These are phyloP conservation scores for Cyathus striatus DNA, from an alignment of 768 basidiomycete genomes.

Conservation along the genomic window DNA sequence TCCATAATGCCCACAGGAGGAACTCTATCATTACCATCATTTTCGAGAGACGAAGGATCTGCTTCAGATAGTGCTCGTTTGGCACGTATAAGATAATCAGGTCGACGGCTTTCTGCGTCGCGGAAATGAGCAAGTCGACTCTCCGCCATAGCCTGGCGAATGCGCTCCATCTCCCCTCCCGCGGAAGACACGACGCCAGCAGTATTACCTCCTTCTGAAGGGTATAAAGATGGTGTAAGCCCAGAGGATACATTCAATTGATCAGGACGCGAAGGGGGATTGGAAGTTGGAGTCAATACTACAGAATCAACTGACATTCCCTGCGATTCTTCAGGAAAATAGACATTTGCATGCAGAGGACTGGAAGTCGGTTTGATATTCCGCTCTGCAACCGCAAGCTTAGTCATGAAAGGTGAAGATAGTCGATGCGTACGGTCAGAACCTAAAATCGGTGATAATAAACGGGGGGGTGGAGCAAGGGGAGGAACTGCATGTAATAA, in stretches of 20 bases:
- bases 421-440: constrained; percentile 24
- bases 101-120: constrained; percentile 58
- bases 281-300: constrained; percentile 17
- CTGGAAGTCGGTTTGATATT: constrained; percentile 10
- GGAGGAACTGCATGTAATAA: constrained; percentile 6
- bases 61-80: constrained; percentile 42
- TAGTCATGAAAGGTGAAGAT: constrained; percentile 44
- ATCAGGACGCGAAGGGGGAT: constrained; percentile 8
- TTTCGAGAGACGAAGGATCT: constrained; percentile 28
- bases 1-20: constrained; percentile 56
- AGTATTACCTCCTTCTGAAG: too few relatives aligned
- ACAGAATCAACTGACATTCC: constrained; percentile 19
- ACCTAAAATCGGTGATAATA: constrained; percentile 24
- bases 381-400: constrained; percentile 23
- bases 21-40: constrained; percentile 25
- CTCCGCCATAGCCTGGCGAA: constrained; percentile 48
- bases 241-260: constrained; percentile 8
- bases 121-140: constrained; percentile 42
- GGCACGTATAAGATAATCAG: constrained; percentile 65
- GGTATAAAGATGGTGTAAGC: constrained; percentile 14
- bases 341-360: constrained; percentile 9
- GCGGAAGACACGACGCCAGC: constrained; percentile 13
- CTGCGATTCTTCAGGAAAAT: constrained; percentile 7
- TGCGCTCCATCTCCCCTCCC: constrained; percentile 57
- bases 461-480: constrained; percentile 17